phyloP scores from a whole-genome alignment of 2,329 filamentous ascomycete genomes.

The Alternaria incomplexa region DNA sequence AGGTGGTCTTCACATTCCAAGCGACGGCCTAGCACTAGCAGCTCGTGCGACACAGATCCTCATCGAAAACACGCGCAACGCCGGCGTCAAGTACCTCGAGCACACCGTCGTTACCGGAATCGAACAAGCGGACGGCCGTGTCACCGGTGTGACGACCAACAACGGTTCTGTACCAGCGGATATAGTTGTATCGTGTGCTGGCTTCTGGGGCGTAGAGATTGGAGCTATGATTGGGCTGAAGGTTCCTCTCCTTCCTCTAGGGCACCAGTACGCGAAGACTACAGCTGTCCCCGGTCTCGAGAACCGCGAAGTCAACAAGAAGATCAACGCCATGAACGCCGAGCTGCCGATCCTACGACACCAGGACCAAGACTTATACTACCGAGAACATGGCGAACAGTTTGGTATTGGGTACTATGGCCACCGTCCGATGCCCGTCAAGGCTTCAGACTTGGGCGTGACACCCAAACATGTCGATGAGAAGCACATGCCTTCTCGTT shows the following conservation, averaged over 20 bases:
- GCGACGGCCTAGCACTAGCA: conserved; percentile 66
- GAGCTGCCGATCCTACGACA: conserved; percentile 65
- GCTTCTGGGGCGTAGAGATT: conserved; percentile 71
- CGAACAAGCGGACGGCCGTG: conserved; percentile 54
- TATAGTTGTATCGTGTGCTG: conserved; percentile 67
- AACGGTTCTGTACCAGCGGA: conserved; percentile 61
- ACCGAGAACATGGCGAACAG: conserved; percentile 67
- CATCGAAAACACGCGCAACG: conserved; percentile 62
- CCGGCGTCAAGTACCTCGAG: conserved; percentile 65
- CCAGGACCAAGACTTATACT: conserved; percentile 70
- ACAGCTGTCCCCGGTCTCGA: conserved; percentile 57
- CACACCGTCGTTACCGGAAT: conserved; percentile 65
- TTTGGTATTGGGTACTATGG: conserved; percentile 70
- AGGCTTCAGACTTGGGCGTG: conserved; percentile 60
- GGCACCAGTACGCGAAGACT: conserved; percentile 69
- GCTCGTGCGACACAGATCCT: conserved; percentile 67
- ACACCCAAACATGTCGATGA: conserved; percentile 63
- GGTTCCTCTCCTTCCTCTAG: conserved; percentile 66
- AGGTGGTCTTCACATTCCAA: conserved; percentile 66
- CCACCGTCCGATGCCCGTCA: conserved; percentile 66
- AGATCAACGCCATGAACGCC: conserved; percentile 57
- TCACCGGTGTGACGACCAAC: conserved; percentile 63
- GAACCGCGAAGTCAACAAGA: conserved; percentile 48
- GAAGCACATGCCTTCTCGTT: conserved; percentile 67
- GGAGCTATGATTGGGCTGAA: conserved; percentile 65